Conservation (phyloP, 495 filamentous ascomycete species). For the Oleoguttula mirabilis region DNA sequence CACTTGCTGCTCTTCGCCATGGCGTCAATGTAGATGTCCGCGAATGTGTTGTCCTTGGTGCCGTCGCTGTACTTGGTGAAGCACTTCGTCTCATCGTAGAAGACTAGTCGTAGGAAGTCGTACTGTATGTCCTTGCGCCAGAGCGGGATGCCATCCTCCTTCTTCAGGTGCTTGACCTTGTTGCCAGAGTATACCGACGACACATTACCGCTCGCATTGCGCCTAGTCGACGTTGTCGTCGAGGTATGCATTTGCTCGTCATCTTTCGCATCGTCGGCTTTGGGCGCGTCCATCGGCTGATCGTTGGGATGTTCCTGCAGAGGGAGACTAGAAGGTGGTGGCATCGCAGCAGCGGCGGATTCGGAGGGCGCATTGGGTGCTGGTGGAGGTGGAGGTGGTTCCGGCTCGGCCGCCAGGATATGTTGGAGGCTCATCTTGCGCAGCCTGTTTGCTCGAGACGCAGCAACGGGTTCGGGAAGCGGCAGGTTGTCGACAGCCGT, state of each 20-base stretch:
- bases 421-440: too few species aligned
- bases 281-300: slow-evolving; percentile 18
- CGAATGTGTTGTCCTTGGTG: slow-evolving; percentile 67
- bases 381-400: slow-evolving; percentile 16
- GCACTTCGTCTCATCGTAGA: slow-evolving; percentile 69
- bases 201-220: slow-evolving; percentile 53
- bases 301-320: slow-evolving; percentile 32
- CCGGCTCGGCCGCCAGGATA: slow-evolving; percentile 26
- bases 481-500: too few species aligned
- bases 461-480: too few species aligned
- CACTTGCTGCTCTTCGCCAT: slow-evolving; percentile 99
- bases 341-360: slow-evolving; percentile 15
- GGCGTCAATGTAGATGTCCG: slow-evolving; percentile 92
- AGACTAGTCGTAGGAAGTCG: slow-evolving; percentile 83
- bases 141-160: slow-evolving; percentile 89
- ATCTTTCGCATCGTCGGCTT: slow-evolving; percentile 37
- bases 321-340: slow-evolving; percentile 10
- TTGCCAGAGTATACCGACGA: slow-evolving; percentile 70
- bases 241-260: slow-evolving; percentile 32
- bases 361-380: not conserved
- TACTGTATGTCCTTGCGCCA: slow-evolving; percentile 98
- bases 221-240: slow-evolving; percentile 48
- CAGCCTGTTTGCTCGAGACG: too few species aligned
- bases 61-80: slow-evolving; percentile 78
- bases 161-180: slow-evolving; percentile 92